Evolutionary conservation across 2,329 filamentous ascomycete genomes (phyloP).

Genomic region (Aspergillus sp.): DNA sequence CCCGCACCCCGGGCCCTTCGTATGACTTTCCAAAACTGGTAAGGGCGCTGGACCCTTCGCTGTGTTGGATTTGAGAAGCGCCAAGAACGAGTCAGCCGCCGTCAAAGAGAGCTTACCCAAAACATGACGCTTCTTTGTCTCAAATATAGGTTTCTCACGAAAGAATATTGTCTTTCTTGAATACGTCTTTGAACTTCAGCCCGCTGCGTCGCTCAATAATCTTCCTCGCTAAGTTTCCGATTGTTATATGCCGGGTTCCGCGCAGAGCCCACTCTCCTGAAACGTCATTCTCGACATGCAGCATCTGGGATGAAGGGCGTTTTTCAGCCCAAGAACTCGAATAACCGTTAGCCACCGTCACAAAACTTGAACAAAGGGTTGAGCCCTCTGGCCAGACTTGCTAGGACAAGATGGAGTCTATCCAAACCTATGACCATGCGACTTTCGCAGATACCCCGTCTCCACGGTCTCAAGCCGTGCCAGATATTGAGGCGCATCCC

Average conservation of each 20-base stretch:
- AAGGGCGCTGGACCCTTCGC: not conserved
- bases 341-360: not conserved
- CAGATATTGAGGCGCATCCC: slow-evolving; percentile 44
- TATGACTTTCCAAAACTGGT: not conserved
- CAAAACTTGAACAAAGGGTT: not conserved
- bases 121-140: not conserved
- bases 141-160: not conserved
- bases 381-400: not conserved
- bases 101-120: not conserved
- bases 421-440: slow-evolving; percentile 36
- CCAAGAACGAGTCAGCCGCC: not conserved
- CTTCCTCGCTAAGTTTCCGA: not conserved
- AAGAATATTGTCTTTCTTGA: not conserved
- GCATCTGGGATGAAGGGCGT: not conserved
- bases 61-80: not conserved
- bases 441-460: slow-evolving; percentile 23
- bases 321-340: not conserved
- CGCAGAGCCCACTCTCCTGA: not conserved
- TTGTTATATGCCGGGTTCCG: not conserved
- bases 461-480: slow-evolving; percentile 23
- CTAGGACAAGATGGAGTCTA: slow-evolving; percentile 35
- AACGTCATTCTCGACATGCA: not conserved
- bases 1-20: not conserved
- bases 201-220: not conserved
- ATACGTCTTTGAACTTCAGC: not conserved